Conservation (phyloP, 805 yeast genomes). For the Candida morakotiae region DNA sequence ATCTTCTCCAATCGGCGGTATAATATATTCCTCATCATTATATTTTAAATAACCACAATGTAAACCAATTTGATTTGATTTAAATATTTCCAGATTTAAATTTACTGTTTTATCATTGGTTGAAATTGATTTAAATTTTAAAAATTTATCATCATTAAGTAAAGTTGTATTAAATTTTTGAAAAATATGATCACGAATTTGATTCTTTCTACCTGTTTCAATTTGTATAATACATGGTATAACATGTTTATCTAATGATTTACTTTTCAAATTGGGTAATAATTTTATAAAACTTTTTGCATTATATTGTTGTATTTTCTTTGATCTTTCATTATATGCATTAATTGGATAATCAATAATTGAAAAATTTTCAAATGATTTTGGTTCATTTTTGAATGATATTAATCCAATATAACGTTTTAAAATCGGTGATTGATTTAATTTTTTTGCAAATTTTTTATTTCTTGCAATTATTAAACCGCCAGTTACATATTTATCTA, state of each 20-base stretch:
- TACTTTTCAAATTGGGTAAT: conserved; percentile 9
- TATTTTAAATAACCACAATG: conserved; percentile 15
- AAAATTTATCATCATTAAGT: conserved; percentile 21
- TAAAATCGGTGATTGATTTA: conserved; percentile 7
- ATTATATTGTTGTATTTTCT: conserved; percentile 4
- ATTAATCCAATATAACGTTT: conserved; percentile 18
- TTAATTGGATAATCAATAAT: conserved; percentile 12
- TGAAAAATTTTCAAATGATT: conserved; percentile 8
- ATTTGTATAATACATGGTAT: conserved; percentile 18
- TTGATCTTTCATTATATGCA: conserved; percentile 3
- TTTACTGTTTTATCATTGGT: neutral
- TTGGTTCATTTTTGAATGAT: conserved; percentile 6
- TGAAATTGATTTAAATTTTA: conserved; percentile 12
- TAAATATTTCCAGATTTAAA: conserved; percentile 14
- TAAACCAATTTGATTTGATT: conserved; percentile 19
- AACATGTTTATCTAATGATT: conserved; percentile 4
- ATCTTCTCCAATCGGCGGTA: conserved; percentile 2
- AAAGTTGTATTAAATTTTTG: conserved; percentile 16
- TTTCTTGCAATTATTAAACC: conserved; percentile 18
- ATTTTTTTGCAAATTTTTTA: conserved; percentile 12
- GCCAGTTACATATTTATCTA: conserved; percentile 22
- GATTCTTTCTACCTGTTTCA: conserved; percentile 22
- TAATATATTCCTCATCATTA: neutral
- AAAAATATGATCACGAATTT: conserved; percentile 20
- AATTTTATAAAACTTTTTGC: conserved; percentile 17